Conservation (phyloP, 768 basidiomycete species). For the Pleurotus salmoneostramineus region DNA sequence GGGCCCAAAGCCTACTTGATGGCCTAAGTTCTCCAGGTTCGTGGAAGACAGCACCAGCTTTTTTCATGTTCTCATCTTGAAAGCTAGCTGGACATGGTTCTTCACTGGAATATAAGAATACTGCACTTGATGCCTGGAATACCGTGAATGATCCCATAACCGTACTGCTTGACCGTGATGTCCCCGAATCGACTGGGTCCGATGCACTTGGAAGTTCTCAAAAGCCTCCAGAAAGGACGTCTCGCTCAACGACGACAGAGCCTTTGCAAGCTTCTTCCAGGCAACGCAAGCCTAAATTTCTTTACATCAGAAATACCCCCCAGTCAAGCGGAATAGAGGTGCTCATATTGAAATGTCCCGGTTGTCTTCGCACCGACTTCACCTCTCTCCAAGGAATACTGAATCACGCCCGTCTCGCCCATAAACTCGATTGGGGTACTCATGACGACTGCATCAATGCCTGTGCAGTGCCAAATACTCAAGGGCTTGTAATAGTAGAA, state of each 20-base stretch:
- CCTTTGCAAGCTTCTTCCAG: slow-evolving; percentile 9
- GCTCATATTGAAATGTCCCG: slow-evolving; percentile 39
- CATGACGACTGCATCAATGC: slow-evolving; percentile 53
- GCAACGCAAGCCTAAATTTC: slow-evolving; percentile 24
- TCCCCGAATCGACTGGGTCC: slow-evolving; percentile 17
- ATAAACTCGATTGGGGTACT: slow-evolving; percentile 47
- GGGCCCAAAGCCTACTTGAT: slow-evolving; percentile 41
- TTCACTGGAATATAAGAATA: slow-evolving; percentile 28
- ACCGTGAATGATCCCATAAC: slow-evolving; percentile 28
- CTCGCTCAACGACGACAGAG: slow-evolving; percentile 9
- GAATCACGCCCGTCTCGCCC: slow-evolving; percentile 49
- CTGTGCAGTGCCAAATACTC: slow-evolving; percentile 36
- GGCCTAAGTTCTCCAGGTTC: slow-evolving; percentile 26
- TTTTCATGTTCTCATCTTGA: slow-evolving; percentile 10
- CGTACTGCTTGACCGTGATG: slow-evolving; percentile 17
- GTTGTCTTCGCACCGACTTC: slow-evolving; percentile 40
- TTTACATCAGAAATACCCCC: slow-evolving; percentile 30
- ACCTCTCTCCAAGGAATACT: slow-evolving; percentile 49
- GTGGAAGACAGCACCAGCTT: not conserved
- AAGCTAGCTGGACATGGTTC: slow-evolving; percentile 15
- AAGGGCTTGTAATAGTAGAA: slow-evolving; percentile 11
- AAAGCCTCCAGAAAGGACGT: slow-evolving; percentile 20
- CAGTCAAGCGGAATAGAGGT: slow-evolving; percentile 17
- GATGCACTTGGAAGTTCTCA: slow-evolving; percentile 15
- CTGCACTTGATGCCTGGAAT: slow-evolving; percentile 37